phyloP scores from a whole-genome alignment of 2,329 filamentous ascomycete species.

The Tetracladium maxilliforme region DNA sequence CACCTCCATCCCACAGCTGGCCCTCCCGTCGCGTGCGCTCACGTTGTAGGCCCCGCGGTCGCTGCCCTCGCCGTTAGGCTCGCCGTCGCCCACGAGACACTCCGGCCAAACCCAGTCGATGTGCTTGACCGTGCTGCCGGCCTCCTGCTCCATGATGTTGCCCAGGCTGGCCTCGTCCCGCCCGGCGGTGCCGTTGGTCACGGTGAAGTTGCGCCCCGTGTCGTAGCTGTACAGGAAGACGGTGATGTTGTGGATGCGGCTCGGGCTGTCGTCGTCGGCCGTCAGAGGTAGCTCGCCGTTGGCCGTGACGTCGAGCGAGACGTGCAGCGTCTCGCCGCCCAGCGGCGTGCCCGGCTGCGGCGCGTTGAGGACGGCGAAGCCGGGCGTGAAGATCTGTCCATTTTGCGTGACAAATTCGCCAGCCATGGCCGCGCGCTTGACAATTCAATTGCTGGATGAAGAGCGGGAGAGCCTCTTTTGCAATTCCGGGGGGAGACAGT shows the following conservation, averaged over 20 bases:
- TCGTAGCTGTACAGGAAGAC: constrained; percentile 51
- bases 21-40: constrained; percentile 5
- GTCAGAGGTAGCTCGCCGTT: constrained; percentile 48
- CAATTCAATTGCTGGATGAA: too few species aligned
- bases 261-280: constrained; percentile 37
- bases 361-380: constrained; percentile 50
- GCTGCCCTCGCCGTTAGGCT: constrained; percentile 25
- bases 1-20: neutral
- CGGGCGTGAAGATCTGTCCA: constrained; percentile 56
- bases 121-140: constrained; percentile 57
- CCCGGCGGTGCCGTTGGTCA: constrained; percentile 45
- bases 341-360: constrained; percentile 50
- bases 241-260: constrained; percentile 46
- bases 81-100: constrained; percentile 48
- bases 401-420: too few species aligned
- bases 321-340: constrained; percentile 49
- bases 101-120: constrained; percentile 59
- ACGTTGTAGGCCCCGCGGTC: constrained; percentile 50
- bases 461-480: too few species aligned
- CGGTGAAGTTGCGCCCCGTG: constrained; percentile 52
- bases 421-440: too few species aligned
- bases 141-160: constrained; percentile 48
- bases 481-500: too few species aligned
- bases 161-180: constrained; percentile 37
- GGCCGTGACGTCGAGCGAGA: constrained; percentile 52